Conservation (phyloP, 2,329 filamentous ascomycete species). For the Madurella mycetomatis region DNA sequence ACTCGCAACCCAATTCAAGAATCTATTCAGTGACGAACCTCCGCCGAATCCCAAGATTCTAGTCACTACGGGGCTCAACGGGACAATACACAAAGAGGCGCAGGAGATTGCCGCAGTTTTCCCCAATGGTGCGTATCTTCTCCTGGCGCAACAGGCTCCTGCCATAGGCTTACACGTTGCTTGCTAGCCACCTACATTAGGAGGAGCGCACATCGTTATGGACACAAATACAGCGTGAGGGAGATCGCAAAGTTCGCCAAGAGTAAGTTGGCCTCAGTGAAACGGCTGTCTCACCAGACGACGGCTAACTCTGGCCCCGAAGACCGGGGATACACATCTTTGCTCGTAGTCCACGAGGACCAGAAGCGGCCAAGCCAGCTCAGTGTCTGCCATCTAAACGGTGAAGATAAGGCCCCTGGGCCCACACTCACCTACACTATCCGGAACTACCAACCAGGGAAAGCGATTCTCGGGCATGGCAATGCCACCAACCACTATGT, state of each 20-base stretch:
- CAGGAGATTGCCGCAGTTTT: slow-evolving; percentile 74
- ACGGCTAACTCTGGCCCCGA: slow-evolving; percentile 7
- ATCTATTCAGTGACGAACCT: slow-evolving; percentile 56
- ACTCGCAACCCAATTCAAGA: slow-evolving; percentile 57
- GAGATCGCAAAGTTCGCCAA: slow-evolving; percentile 85
- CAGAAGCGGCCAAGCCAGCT: slow-evolving; percentile 78
- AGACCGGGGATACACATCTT: slow-evolving; percentile 72
- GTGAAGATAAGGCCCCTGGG: slow-evolving; percentile 53
- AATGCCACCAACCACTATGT: slow-evolving; percentile 79
- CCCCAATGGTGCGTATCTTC: slow-evolving; percentile 69
- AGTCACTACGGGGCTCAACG: slow-evolving; percentile 86
- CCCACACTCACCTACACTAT: slow-evolving; percentile 93
- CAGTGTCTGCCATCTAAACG: slow-evolving; percentile 69
- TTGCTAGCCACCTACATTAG: slow-evolving; percentile 56
- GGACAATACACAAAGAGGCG: slow-evolving; percentile 79
- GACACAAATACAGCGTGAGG: slow-evolving; percentile 84
- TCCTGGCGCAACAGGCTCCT: not conserved
- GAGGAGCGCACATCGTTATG: slow-evolving; percentile 75
- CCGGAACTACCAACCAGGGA: slow-evolving; percentile 84
- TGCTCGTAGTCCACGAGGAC: slow-evolving; percentile 85
- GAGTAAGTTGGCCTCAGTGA: slow-evolving; percentile 31
- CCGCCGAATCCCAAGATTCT: slow-evolving; percentile 74
- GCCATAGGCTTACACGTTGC: not conserved
- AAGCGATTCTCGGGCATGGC: slow-evolving; percentile 80
- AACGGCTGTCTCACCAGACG: no score